Evolutionary conservation across 257 asterid species (phyloP), one percentile per base, ranked within the genome.

Genomic region (Ilex asprella): DNA sequence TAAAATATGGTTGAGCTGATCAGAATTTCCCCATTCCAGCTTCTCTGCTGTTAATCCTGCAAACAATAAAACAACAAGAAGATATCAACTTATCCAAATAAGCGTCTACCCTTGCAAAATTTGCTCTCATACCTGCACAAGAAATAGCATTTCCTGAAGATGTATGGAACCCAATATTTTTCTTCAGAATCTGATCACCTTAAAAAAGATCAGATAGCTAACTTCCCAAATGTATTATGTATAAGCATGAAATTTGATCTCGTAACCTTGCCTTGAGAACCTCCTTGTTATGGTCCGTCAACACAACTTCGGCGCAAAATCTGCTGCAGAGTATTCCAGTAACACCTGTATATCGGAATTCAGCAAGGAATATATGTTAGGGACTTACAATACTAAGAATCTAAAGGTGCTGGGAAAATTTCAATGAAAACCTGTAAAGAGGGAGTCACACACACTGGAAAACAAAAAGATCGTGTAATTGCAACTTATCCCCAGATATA

Each of bases 221-320:
- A 60, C 62, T 75, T 43, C 10, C 63, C 61, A 57, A 50, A 21
- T 21, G 27, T 21, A 21, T 50, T 41, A 61, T 51, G 58, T n/a
- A 12, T 56, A 55, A 60, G 68, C 77, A 66, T 29, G 57, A 54
- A 65, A 67, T 44, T 41, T 54, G 61, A 70, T 63, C 50, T 60
- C 76, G 52, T 69, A 72, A 70, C 62, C 93, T 77, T 87, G 84
- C 97, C 97, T 92, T 92, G 65, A 92, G 89, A 81, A 89, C 97
- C 80, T 92, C 96, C 3, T 82, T 89, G 58, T 82, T 89, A 67
- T 89, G 95, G 80, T 92, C 99, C 49, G 99, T 92, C 80, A 92
- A 64, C 64, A 86, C 82, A 58, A 86, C 89, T 71, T 85, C 83
- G 27, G 63, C 70, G 77, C 96, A 92, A 70, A 81, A 92, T 81